Evolutionary conservation across 2,329 filamentous ascomycete species (phyloP).

Genomic region (Chrysoporthe austroafricana): DNA sequence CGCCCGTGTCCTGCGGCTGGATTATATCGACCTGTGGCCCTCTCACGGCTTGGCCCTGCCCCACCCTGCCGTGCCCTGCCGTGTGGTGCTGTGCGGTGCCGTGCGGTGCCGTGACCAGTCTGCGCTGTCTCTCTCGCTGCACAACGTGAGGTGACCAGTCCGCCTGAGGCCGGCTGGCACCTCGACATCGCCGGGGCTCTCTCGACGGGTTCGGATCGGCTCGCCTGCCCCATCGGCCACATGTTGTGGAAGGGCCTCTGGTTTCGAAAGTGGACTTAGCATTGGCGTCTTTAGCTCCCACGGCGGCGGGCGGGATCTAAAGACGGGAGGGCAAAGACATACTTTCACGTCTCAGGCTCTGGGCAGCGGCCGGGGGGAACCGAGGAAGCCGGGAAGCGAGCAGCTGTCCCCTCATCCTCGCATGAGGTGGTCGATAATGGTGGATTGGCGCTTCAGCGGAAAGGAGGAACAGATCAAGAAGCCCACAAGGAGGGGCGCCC

Average conservation of each 20-base stretch:
- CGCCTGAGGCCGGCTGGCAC: not conserved
- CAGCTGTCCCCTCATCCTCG: constrained; percentile 1
- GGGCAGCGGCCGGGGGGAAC: not conserved
- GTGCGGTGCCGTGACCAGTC: not conserved
- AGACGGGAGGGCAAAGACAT: not conserved
- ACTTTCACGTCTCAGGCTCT: not conserved
- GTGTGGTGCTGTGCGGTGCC: not conserved
- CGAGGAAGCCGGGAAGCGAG: not conserved
- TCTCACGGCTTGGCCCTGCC: not conserved
- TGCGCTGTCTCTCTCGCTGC: not conserved
- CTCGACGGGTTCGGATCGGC: not conserved
- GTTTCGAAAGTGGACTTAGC: constrained; percentile 24
- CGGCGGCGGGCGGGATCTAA: constrained; percentile 1
- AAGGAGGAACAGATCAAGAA: constrained; percentile 10
- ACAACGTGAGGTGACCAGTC: not conserved
- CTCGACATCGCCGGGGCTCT: not conserved
- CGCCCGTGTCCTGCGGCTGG: not conserved
- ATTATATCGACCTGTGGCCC: constrained; percentile 5
- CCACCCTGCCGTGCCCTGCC: not conserved
- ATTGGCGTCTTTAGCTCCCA: constrained; percentile 7
- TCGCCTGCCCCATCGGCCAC: not conserved
- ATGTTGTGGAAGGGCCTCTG: constrained; percentile 23
- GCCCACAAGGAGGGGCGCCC: not conserved
- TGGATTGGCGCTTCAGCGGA: constrained; percentile 16
- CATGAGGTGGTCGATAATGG: constrained; percentile 21